Evolutionary conservation across 2,329 filamentous ascomycete genomes (phyloP).

Genomic region (Paramyrothecium roridum): DNA sequence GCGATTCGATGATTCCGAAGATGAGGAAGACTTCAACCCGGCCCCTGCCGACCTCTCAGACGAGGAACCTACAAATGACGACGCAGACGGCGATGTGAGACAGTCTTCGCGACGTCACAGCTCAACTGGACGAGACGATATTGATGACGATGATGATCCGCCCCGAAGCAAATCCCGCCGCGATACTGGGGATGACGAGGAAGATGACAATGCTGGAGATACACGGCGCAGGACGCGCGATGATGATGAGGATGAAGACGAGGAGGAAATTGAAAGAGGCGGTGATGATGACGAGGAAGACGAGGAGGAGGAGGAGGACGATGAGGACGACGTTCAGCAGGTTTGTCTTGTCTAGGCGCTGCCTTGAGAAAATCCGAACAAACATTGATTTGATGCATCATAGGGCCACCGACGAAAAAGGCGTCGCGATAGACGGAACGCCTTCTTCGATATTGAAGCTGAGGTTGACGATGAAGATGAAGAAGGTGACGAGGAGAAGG

Average conservation of each 20-base stretch:
- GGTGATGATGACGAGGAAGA: conserved; percentile 41
- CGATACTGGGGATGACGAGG: conserved; percentile 42
- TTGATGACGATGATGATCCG: conserved; percentile 34
- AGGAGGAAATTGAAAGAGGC: conserved; percentile 28
- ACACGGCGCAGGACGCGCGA: not conserved
- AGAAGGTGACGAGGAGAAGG: conserved; percentile 84
- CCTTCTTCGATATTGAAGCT: conserved; percentile 96
- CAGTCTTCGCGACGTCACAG: conserved; percentile 35
- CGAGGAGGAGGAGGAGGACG: conserved; percentile 59
- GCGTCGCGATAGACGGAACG: conserved; percentile 70
- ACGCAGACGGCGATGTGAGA: conserved; percentile 31
- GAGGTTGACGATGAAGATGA: conserved; percentile 96
- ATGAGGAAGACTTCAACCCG: conserved; percentile 89
- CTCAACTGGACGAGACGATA: conserved; percentile 24
- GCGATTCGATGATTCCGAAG: conserved; percentile 62
- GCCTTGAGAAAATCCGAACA: not conserved
- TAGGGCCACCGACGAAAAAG: conserved; percentile 76
- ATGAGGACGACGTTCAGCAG: conserved; percentile 67
- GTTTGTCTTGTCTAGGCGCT: conserved; percentile 27
- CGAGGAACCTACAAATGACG: conserved; percentile 40
- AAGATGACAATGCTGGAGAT: conserved; percentile 21
- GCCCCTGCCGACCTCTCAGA: conserved; percentile 71
- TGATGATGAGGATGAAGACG: conserved; percentile 29
- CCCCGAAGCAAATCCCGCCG: conserved; percentile 17
- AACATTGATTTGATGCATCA: not conserved